Percentiles rank a stretch among this genome's conserved stretches.
Evolutionary conservation across 495 filamentous ascomycete species (phyloP).

Genomic region (Wilcoxina mikolae): DNA sequence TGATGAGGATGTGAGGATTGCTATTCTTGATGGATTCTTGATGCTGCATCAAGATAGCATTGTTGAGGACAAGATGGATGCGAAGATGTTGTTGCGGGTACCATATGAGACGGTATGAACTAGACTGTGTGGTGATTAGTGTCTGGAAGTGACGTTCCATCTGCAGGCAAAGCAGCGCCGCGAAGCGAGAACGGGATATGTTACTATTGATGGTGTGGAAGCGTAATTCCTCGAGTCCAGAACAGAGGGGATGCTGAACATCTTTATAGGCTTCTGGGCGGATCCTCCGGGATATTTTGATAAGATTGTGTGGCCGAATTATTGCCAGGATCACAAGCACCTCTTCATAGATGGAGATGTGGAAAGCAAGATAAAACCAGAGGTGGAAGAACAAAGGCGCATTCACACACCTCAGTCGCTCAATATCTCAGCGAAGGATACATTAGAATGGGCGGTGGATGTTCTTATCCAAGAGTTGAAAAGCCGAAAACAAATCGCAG

Average conservation of each 20-base stretch:
- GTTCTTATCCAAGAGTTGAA: slow-evolving; percentile 33
- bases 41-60: slow-evolving; percentile 40
- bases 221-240: not conserved
- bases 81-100: slow-evolving; percentile 61
- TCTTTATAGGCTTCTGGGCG: slow-evolving; percentile 70
- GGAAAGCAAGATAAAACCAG: slow-evolving; percentile 37
- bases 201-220: slow-evolving; percentile 46
- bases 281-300: slow-evolving; percentile 93
- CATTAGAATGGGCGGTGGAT: slow-evolving; percentile 42
- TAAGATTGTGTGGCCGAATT: slow-evolving; percentile 87
- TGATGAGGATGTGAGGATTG: slow-evolving; percentile 26
- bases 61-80: slow-evolving; percentile 31
- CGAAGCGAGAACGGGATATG: slow-evolving; percentile 66
- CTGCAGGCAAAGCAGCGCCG: slow-evolving; percentile 47
- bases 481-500: not conserved
- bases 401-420: slow-evolving; percentile 30
- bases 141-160: slow-evolving; percentile 23
- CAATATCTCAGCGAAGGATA: slow-evolving; percentile 38
- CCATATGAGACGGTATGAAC: slow-evolving; percentile 24
- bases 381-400: slow-evolving; percentile 32
- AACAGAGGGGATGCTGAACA: not conserved
- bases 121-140: not conserved
- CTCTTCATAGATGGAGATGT: slow-evolving; percentile 55
- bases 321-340: slow-evolving; percentile 50
- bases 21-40: slow-evolving; percentile 71